These are phyloP conservation scores for Trematosphaeria pertusa DNA, from an alignment of 2,329 filamentous ascomycete genomes.

Conservation along the genomic window DNA sequence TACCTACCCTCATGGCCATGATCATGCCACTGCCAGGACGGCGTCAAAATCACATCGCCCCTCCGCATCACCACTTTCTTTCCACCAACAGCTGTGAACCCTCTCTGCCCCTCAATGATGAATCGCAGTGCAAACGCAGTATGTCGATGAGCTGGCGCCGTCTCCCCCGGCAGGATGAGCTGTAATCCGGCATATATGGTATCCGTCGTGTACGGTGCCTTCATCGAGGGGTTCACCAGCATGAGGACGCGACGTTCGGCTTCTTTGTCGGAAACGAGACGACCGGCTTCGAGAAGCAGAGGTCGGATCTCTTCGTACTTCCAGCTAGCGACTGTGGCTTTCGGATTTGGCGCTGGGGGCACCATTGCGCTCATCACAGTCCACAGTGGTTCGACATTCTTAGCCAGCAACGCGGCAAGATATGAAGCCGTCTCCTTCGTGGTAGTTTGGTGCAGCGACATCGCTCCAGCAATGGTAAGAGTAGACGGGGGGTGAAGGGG, in stretches of 20 bases:
- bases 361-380: conserved; percentile 16
- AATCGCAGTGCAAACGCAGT: conserved; percentile 63
- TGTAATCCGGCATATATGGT: conserved; percentile 64
- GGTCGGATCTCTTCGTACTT: conserved; percentile 10
- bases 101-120: conserved; percentile 62
- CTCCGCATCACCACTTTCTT: conserved; percentile 57
- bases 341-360: conserved; percentile 14
- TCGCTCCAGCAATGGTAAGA: too few species aligned
- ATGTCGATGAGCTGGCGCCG: conserved; percentile 61
- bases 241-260: conserved; percentile 3
- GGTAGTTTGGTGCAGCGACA: neutral
- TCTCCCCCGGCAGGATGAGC: conserved; percentile 62
- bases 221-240: conserved; percentile 1
- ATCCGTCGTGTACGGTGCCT: conserved; percentile 60
- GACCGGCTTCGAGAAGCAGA: neutral
- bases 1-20: conserved; percentile 64
- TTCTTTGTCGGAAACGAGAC: neutral
- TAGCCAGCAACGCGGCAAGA: neutral
- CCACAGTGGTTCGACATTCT: conserved; percentile 13
- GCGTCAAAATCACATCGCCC: conserved; percentile 64
- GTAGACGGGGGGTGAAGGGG: too few species aligned
- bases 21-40: conserved; percentile 66
- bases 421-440: neutral
- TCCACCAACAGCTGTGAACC: conserved; percentile 64
- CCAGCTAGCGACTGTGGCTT: conserved; percentile 9